These are phyloP conservation scores for Tripterygium wilfordii DNA, from an alignment of 177 flowering plant species.

Conservation along the genomic window DNA sequence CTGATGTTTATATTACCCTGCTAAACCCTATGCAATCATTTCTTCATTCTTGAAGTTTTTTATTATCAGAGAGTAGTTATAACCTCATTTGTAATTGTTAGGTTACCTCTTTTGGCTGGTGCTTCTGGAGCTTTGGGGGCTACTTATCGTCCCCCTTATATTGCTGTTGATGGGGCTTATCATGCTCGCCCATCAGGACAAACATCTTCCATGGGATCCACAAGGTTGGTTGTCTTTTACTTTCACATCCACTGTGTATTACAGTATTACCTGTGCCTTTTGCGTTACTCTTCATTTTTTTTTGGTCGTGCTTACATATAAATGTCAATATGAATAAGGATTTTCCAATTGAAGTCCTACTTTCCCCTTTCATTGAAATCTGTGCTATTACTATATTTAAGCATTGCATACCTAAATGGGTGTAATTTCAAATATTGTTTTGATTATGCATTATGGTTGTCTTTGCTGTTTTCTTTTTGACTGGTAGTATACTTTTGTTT, in stretches of 20 bases:
- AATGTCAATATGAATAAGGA: no score
- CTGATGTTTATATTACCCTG: no score
- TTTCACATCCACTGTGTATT: background rate
- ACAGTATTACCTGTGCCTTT: background rate
- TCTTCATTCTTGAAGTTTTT: background rate
- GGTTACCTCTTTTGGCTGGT: conserved; percentile 90
- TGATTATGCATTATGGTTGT: no score
- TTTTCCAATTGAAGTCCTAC: no score
- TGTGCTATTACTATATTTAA: no score
- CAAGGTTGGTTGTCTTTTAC: conserved; percentile 41
- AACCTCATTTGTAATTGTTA: conserved; percentile 13
- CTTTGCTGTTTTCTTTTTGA: no score
- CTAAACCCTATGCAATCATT: no score
- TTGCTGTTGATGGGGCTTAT: conserved; percentile 77
- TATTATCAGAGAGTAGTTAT: background rate
- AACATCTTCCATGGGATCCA: conserved; percentile 41
- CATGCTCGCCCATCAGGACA: conserved; percentile 68
- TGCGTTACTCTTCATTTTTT: background rate
- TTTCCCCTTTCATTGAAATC: no score
- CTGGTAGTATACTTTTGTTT: no score
- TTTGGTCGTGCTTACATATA: no score
- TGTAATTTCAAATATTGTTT: no score
- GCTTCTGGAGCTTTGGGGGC: conserved; percentile 92
- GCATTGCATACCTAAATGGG: no score
- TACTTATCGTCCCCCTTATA: conserved; percentile 64